phyloP scores from a whole-genome alignment of 768 basidiomycete species.

The Plicaturopsis crispa region DNA sequence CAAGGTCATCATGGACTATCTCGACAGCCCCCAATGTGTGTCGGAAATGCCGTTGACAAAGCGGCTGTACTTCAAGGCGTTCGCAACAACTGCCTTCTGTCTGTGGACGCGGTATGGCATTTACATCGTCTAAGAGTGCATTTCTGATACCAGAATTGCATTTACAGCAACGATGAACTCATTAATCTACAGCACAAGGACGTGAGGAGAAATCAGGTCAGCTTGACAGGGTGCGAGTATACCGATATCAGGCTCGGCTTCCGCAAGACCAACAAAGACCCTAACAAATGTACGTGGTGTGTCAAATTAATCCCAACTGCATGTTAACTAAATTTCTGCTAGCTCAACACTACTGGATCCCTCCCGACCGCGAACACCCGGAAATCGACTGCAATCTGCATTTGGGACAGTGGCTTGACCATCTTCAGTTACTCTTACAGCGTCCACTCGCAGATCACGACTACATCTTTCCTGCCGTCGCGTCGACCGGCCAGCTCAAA shows the following conservation, averaged over 20 bases:
- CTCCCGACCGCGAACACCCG: conserved; percentile 7
- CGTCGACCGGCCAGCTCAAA: conserved; percentile 15
- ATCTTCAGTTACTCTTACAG: conserved; percentile 5
- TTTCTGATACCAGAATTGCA: too few relatives aligned
- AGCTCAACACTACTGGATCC: conserved; percentile 9
- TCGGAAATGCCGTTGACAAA: conserved; percentile 4
- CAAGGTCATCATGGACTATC: conserved; percentile 11
- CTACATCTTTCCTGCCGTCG: conserved; percentile 16
- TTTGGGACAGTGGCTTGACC: conserved; percentile 6
- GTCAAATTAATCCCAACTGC: too few relatives aligned
- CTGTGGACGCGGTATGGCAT: conserved; percentile 10
- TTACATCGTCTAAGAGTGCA: neutral
- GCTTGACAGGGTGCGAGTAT: conserved; percentile 4
- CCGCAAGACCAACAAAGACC: conserved; percentile 16
- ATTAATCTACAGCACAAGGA: conserved; percentile 10
- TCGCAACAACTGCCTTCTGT: conserved; percentile 11
- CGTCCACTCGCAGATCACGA: conserved; percentile 9
- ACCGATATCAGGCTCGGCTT: conserved; percentile 12
- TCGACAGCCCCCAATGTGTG: conserved; percentile 5
- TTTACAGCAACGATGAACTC: conserved; percentile 12
- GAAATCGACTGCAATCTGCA: conserved; percentile 14
- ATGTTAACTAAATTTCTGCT: too few relatives aligned
- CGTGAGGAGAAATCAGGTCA: conserved; percentile 3
- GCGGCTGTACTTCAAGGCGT: conserved; percentile 11
- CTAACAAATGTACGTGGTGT: conserved; percentile 11